Base-by-base conservation (phyloP, 768 basidiomycete species). In the Podaxis sp. region DNA sequence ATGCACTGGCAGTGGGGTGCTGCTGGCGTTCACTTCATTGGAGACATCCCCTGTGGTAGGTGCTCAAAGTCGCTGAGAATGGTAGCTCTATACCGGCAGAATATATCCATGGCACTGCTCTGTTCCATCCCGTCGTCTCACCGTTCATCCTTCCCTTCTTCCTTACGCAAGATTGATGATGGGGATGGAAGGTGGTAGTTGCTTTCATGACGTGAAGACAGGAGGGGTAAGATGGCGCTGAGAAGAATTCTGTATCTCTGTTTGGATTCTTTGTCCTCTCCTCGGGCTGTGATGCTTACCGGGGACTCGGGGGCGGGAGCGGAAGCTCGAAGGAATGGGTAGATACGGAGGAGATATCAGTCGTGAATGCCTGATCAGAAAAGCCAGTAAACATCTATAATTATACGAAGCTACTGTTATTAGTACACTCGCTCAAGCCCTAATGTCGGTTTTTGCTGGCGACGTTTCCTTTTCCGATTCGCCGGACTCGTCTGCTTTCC, bases 291-390 rank as follows among this genome's bases (percentile, higher is more conserved):
- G 56, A 57, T 57, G 49, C 59, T 40, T 59, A 52, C 59, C 58
- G 59, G 59, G 42, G 36, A 59, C 48, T 52, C 59, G 59, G 59
- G 48, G 59, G 59, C 22, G 58, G 58, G 22, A 33, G 22, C 11
- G 59, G 58, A 39, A 52, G 49, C 36, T 52, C 36, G 19, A 38
- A 39, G 48, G 38, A 59, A 52, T 52, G 59, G 49, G 57, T 59
- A 59, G 57, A 59, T 59, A 59, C 59, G 9, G 52, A 52, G 59
- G 59, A 59, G 59, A 59, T 59, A 59, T 52, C 59, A 52, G 33
- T 51, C 22, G 57, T 59, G 48, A 59, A 52, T 59, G 36, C 56
- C 56, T 57, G 42, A 57, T 57, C 46, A 38, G 59, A 51, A 51
- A 19, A 51, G 30, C 48, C 36, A 39, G 59, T 52, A 52, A 33